Conservation (phyloP, 441 rosid genomes). For the Pelargonium citronellum region DNA sequence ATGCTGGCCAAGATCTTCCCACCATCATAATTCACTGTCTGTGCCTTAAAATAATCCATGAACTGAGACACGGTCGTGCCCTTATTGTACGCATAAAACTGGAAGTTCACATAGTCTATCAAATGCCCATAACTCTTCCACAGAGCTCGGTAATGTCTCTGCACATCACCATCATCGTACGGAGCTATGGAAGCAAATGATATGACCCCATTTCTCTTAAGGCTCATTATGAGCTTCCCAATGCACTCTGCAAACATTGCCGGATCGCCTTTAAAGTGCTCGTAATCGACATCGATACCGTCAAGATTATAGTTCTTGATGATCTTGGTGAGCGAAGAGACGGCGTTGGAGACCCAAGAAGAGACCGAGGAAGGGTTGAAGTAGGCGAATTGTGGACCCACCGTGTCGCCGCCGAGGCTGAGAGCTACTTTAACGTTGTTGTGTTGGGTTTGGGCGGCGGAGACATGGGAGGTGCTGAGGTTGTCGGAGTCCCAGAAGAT, state of each 20-base stretch:
- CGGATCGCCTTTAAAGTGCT: slow-evolving; percentile 22
- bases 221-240: slow-evolving; percentile 31
- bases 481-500: slow-evolving; percentile 38
- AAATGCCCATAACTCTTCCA: slow-evolving; percentile 36
- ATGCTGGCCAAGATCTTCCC: slow-evolving; percentile 39
- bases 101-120: slow-evolving; percentile 43
- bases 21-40: slow-evolving; percentile 32
- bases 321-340: slow-evolving; percentile 32
- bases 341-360: slow-evolving; percentile 41
- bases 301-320: slow-evolving; percentile 34
- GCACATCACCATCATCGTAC: slow-evolving; percentile 33
- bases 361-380: slow-evolving; percentile 29
- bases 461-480: slow-evolving; percentile 32
- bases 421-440: slow-evolving; percentile 36
- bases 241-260: slow-evolving; percentile 31
- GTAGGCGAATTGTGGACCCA: slow-evolving; percentile 16
- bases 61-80: slow-evolving; percentile 35
- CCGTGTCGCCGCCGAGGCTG: slow-evolving; percentile 37
- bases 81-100: slow-evolving; percentile 38
- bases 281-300: slow-evolving; percentile 38
- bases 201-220: slow-evolving; percentile 33
- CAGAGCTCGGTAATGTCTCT: slow-evolving; percentile 39
- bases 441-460: slow-evolving; percentile 25
- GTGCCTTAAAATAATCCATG: slow-evolving; percentile 31
- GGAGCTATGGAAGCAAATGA: slow-evolving; percentile 43